Percentiles rank a stretch among this genome's conserved stretches.
Conservation (phyloP, 768 basidiomycete species). For the Pleurotus pulmonarius region DNA sequence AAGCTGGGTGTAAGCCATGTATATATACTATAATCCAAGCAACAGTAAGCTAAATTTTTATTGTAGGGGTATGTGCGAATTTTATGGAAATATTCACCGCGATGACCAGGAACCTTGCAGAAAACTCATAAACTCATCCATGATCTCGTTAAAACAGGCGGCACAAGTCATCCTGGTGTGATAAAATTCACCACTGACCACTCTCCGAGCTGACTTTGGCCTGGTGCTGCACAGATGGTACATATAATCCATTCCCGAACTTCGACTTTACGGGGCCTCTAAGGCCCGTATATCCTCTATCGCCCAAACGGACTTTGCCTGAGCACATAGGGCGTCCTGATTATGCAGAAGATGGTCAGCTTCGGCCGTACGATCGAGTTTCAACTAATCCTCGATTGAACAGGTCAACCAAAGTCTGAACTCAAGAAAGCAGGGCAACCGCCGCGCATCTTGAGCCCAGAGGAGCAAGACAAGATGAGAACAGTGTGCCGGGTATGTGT, state of each 20-base stretch:
- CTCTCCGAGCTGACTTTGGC: background rate
- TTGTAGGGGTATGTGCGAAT: constrained; percentile 17
- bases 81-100: constrained; percentile 1
- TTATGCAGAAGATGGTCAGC: constrained; percentile 58
- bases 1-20: constrained; percentile 74
- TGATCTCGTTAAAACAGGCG: constrained; percentile 37
- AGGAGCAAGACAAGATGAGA: constrained; percentile 89
- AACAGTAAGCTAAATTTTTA: background rate
- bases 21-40: background rate
- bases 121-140: constrained; percentile 83
- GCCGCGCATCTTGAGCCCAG: constrained; percentile 58
- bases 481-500: constrained; percentile 74
- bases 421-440: constrained; percentile 52
- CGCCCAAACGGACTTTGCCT: constrained; percentile 71
- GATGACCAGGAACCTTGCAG: constrained; percentile 30
- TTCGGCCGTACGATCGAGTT: constrained; percentile 8
- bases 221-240: constrained; percentile 49
- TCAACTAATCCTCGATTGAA: constrained; percentile 8
- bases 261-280: constrained; percentile 75
- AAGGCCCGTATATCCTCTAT: constrained; percentile 86
- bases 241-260: constrained; percentile 75
- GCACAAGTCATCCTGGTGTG: background rate
- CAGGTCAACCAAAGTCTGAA: constrained; percentile 63
- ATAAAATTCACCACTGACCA: background rate
- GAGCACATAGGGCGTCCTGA: constrained; percentile 85